These are phyloP conservation scores for Synchytrium microbalum DNA, from an alignment of 371 early-diverging fungal genomes.

Conservation along the genomic window DNA sequence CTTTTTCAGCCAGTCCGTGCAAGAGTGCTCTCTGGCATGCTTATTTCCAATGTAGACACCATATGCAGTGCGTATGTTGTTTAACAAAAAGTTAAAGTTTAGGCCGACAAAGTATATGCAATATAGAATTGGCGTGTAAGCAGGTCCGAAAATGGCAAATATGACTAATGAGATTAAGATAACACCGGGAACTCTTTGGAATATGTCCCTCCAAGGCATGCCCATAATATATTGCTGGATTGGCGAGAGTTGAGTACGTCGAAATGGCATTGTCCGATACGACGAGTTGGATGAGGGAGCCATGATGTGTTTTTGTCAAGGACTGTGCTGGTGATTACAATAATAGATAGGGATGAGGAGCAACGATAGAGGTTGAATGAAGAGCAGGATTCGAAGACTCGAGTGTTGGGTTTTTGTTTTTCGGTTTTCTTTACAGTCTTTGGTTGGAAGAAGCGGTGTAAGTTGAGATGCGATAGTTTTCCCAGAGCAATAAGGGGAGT, in stretches of 20 bases:
- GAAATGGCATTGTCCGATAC: no score
- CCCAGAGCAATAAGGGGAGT: no score
- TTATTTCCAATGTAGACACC: constrained; percentile 23
- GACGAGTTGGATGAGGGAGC: no score
- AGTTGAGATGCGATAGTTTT: no score
- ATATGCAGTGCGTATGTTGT: constrained; percentile 24
- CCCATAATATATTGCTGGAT: not conserved
- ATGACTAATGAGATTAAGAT: constrained; percentile 24
- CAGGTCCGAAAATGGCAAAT: constrained; percentile 29
- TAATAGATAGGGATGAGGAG: no score
- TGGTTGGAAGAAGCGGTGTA: no score
- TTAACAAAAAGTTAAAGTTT: constrained; percentile 20
- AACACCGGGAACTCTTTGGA: constrained; percentile 32
- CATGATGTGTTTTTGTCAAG: no score
- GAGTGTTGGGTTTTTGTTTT: no score
- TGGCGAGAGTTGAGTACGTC: not conserved
- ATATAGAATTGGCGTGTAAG: constrained; percentile 27
- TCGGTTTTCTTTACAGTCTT: no score
- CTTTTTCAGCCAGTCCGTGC: constrained; percentile 34
- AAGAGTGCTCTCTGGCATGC: constrained; percentile 16
- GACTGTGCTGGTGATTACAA: no score
- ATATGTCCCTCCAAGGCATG: constrained; percentile 29
- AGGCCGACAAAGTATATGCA: constrained; percentile 27
- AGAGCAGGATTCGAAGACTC: no score
- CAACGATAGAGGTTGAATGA: no score